Evolutionary conservation across 1,284 basidiomycete genomes (phyloP), one percentile per base, ranked within the genome.

Genomic region (Amanita bisporigera): DNA sequence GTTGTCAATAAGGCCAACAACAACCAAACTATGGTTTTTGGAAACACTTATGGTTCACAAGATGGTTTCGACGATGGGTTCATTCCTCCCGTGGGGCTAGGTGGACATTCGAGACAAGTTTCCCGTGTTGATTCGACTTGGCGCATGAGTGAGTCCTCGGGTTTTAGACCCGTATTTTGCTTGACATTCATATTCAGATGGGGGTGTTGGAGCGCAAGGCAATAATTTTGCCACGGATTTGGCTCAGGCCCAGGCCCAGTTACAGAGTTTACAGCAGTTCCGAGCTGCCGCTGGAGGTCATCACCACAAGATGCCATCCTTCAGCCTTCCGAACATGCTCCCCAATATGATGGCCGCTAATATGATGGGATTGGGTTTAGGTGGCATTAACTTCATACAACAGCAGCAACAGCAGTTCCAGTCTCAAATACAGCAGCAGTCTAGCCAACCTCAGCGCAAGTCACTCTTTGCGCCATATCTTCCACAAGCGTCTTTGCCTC

Each of bases 391-490:
- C 73, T 80, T 94, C 38, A 83, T 94, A 65, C 90, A 94, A 77
- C 93, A 94, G 75, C 93, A 97, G 73, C 95, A 96, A 69, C 94
- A 96, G 73, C 90, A 92, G 71, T 92, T 92, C 81, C 90, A 97
- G 82, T 92, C 94, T 70, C 95, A 97, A 78, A 85, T 97, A 33
- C 95, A 97, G 77, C 95, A 95, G 74, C 90, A 95, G 78, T 91
- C 90, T 49, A 94, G 83, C 73, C 95, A 96, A 71, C 94, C 95
- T 41, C 95, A 98, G 81, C 93, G 98, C 81, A 99, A 99, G 84
- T 99, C 96, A 50, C 87, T 99, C 61, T 99, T 99, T 77, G 98
- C 98, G 71, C 98, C 97, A 66, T 99, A 99, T 78, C 89, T 99
- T 66, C 98, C 98, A 63, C 97, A 99, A 79, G 97, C 97, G 11